These are phyloP conservation scores for Ascocoryne sarcoides DNA, from an alignment of 2,329 filamentous ascomycete genomes.

Conservation along the genomic window DNA sequence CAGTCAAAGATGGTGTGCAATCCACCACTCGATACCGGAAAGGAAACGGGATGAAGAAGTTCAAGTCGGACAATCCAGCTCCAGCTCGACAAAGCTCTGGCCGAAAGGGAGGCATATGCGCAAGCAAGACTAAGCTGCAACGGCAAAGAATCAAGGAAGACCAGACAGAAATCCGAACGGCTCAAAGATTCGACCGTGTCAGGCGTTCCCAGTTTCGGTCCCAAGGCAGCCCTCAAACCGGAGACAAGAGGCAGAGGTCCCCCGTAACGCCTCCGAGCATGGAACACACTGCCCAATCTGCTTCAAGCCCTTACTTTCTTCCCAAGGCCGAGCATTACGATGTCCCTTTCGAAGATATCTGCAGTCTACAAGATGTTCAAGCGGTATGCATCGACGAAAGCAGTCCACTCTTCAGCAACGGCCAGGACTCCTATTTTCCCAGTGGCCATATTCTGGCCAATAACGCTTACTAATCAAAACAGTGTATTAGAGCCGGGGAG, in stretches of 20 bases:
- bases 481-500: background rate
- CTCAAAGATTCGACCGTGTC: background rate
- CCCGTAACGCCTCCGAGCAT: slow-evolving; percentile 19
- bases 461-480: background rate
- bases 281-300: slow-evolving; percentile 1
- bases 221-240: slow-evolving; percentile 1
- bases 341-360: slow-evolving; percentile 17
- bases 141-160: slow-evolving; percentile 11
- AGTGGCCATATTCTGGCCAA: background rate
- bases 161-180: background rate
- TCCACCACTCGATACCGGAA: slow-evolving; percentile 77
- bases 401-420: slow-evolving; percentile 20
- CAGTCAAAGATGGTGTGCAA: slow-evolving; percentile 63
- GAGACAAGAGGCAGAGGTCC: slow-evolving; percentile 12
- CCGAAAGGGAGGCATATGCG: slow-evolving; percentile 19
- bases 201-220: slow-evolving; percentile 1
- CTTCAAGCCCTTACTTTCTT: slow-evolving; percentile 17
- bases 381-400: slow-evolving; percentile 21
- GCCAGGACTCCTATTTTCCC: background rate
- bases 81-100: slow-evolving; percentile 22
- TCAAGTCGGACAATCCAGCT: slow-evolving; percentile 21
- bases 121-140: slow-evolving; percentile 17
- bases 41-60: slow-evolving; percentile 25
- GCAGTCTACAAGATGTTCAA: slow-evolving; percentile 20
- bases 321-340: slow-evolving; percentile 16